These are phyloP conservation scores for Botrytis aclada DNA, from an alignment of 2,329 filamentous ascomycete species.

Conservation along the genomic window DNA sequence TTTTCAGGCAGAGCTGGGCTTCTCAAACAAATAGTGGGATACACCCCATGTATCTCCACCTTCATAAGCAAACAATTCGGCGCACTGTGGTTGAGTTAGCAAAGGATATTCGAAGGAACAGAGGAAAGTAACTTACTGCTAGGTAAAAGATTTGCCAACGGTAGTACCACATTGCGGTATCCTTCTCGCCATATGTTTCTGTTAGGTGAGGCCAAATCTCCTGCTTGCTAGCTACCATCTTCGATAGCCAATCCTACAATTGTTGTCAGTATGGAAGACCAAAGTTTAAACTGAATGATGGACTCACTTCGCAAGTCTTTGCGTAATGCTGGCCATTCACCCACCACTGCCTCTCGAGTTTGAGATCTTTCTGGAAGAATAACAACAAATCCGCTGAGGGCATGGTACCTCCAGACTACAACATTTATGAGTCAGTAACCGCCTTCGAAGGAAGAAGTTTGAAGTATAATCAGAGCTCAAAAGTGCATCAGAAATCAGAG, in stretches of 20 bases:
- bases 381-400: conserved; percentile 62
- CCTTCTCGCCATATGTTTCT: conserved; percentile 62
- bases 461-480: background rate
- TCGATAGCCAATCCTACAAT: conserved; percentile 57
- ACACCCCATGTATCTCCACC: conserved; percentile 68
- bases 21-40: conserved; percentile 64
- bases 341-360: conserved; percentile 65
- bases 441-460: background rate
- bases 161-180: conserved; percentile 62
- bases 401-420: conserved; percentile 64
- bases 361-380: conserved; percentile 63
- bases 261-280: conserved; percentile 9
- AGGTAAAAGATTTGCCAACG: conserved; percentile 72
- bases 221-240: conserved; percentile 56
- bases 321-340: conserved; percentile 66
- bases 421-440: background rate
- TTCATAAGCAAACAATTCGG: conserved; percentile 64
- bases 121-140: conserved; percentile 40
- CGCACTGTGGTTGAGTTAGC: conserved; percentile 30
- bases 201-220: conserved; percentile 61
- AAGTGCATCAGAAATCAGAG: background rate
- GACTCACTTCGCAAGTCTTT: conserved; percentile 61
- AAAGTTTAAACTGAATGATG: background rate
- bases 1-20: conserved; percentile 38
- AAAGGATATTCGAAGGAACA: background rate